Evolutionary conservation across 257 asterid species (phyloP).

Genomic region (Paulownia fortunei): DNA sequence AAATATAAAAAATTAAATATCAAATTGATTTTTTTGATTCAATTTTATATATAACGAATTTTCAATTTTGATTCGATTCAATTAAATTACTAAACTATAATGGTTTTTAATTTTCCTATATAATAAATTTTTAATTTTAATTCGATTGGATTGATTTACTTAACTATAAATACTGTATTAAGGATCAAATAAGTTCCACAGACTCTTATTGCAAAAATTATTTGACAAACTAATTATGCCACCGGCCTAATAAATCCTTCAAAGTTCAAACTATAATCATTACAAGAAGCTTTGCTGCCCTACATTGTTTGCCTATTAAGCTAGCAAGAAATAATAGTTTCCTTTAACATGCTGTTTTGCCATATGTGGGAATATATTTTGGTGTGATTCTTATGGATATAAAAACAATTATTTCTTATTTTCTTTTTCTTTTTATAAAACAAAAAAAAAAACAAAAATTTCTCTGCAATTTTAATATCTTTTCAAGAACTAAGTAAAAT

Average conservation of each 20-base stretch:
- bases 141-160: too few relatives aligned
- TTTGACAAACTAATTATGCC: background rate
- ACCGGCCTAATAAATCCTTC: conserved; percentile 11
- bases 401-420: background rate
- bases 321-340: conserved; percentile 16
- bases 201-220: background rate
- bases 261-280: conserved; percentile 23
- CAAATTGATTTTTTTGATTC: too few relatives aligned
- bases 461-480: background rate
- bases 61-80: too few relatives aligned
- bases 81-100: too few relatives aligned
- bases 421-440: too few relatives aligned
- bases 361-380: background rate
- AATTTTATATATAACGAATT: too few relatives aligned
- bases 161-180: too few relatives aligned
- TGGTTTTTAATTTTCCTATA: too few relatives aligned
- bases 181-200: background rate
- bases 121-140: too few relatives aligned
- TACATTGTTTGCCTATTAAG: background rate
- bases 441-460: too few relatives aligned
- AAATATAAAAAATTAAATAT: too few relatives aligned
- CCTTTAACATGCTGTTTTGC: conserved; percentile 10
- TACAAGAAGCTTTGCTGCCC: background rate
- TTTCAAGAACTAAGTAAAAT: background rate
- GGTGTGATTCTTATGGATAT: background rate